These are phyloP conservation scores for Xerocomus brunneocitrinus DNA, from an alignment of 768 basidiomycete species.

Conservation along the genomic window DNA sequence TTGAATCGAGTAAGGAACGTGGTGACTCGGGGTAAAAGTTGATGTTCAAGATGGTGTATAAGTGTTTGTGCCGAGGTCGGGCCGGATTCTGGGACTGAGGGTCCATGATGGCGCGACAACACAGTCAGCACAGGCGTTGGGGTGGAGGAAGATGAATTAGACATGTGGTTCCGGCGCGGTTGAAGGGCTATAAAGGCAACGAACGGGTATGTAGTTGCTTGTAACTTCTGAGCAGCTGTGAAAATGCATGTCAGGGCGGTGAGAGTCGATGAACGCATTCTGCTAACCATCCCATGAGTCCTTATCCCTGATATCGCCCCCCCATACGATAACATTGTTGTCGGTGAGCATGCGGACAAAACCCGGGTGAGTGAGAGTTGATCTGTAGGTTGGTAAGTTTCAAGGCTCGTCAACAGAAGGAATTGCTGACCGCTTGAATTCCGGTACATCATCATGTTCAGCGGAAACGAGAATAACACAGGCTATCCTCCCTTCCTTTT, in stretches of 20 bases:
- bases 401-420: background rate
- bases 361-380: slow-evolving; percentile 68
- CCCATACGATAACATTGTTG: slow-evolving; percentile 84
- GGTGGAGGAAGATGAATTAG: slow-evolving; percentile 32
- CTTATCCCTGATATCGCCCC: slow-evolving; percentile 78
- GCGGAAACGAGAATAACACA: slow-evolving; percentile 81
- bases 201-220: slow-evolving; percentile 89
- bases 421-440: slow-evolving; percentile 70
- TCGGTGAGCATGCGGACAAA: slow-evolving; percentile 67
- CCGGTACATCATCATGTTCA: slow-evolving; percentile 85
- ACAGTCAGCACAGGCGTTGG: slow-evolving; percentile 62
- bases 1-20: slow-evolving; percentile 69
- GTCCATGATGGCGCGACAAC: slow-evolving; percentile 81
- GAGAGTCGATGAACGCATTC: background rate
- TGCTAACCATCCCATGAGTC: slow-evolving; percentile 73
- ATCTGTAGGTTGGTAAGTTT: slow-evolving; percentile 34
- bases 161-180: slow-evolving; percentile 47
- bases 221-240: slow-evolving; percentile 63
- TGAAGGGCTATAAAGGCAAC: slow-evolving; percentile 89
- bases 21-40: slow-evolving; percentile 75
- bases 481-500: slow-evolving; percentile 67
- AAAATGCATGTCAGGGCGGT: slow-evolving; percentile 1
- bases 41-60: slow-evolving; percentile 58
- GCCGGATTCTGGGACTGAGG: slow-evolving; percentile 42
- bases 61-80: slow-evolving; percentile 65